Percentiles rank a stretch among this genome's conserved stretches.
These are phyloP conservation scores for Lineolata rhizophorae DNA, from an alignment of 495 filamentous ascomycete species.

Conservation along the genomic window DNA sequence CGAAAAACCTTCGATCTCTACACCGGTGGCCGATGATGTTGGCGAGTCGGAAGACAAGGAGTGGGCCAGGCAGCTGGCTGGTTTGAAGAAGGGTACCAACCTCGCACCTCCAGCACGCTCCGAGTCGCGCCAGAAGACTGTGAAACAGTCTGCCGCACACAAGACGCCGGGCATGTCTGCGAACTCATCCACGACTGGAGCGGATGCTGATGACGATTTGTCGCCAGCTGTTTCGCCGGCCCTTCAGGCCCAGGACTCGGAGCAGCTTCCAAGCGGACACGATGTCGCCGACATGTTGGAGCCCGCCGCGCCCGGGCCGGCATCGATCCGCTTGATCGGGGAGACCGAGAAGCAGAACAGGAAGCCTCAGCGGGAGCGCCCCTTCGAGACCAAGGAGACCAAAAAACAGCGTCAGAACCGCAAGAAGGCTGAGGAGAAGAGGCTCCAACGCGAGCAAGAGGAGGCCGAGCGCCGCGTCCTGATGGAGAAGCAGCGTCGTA, in stretches of 20 bases:
- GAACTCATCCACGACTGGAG: slow-evolving; percentile 42
- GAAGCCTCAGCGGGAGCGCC: slow-evolving; percentile 32
- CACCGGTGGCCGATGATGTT: too few relatives aligned
- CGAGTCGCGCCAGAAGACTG: slow-evolving; percentile 9
- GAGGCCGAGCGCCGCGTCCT: slow-evolving; percentile 50
- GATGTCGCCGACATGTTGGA: slow-evolving; percentile 82
- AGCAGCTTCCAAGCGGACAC: slow-evolving; percentile 20
- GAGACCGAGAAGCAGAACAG: slow-evolving; percentile 38
- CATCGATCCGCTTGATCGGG: slow-evolving; percentile 53
- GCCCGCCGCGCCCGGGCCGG: slow-evolving; percentile 39
- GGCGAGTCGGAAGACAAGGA: too few relatives aligned
- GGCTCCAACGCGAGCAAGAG: slow-evolving; percentile 44
- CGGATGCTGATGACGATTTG: slow-evolving; percentile 45
- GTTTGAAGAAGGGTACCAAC: slow-evolving; percentile 5
- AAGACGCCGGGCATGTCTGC: slow-evolving; percentile 7
- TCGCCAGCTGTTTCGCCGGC: slow-evolving; percentile 12
- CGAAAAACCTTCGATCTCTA: too few relatives aligned
- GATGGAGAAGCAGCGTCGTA: slow-evolving; percentile 59
- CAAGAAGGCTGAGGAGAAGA: slow-evolving; percentile 55
- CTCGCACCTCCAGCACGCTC: slow-evolving; percentile 1
- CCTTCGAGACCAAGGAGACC: slow-evolving; percentile 34
- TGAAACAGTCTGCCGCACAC: slow-evolving; percentile 9
- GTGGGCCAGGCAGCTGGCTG: slow-evolving; percentile 5
- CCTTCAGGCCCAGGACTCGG: slow-evolving; percentile 24
- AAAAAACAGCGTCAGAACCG: slow-evolving; percentile 86